These are phyloP conservation scores for Microbotryum lychnidis-dioicae DNA, from an alignment of 1,284 basidiomycete species.

Conservation along the genomic window DNA sequence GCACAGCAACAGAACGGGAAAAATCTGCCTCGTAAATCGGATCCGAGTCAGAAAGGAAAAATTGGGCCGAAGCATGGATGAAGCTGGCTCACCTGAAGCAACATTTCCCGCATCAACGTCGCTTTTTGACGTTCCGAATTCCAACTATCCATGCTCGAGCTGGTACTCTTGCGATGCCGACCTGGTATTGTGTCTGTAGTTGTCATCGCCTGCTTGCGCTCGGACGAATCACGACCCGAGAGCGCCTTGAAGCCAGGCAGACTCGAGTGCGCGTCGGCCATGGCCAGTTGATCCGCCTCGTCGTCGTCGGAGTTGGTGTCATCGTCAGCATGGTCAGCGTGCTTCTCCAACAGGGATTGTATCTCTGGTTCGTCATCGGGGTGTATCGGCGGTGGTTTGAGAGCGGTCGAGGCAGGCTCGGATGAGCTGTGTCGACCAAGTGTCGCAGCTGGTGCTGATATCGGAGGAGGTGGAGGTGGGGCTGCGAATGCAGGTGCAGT, in stretches of 20 bases:
- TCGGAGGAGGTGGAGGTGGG: too few relatives aligned
- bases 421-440: too few relatives aligned
- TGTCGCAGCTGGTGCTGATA: too few relatives aligned
- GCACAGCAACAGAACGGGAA: slow-evolving; percentile 32
- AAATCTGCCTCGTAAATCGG: slow-evolving; percentile 14
- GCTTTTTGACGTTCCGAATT: too few relatives aligned
- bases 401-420: too few relatives aligned
- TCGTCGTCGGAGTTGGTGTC: not conserved
- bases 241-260: not conserved
- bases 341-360: too few relatives aligned
- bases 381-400: too few relatives aligned
- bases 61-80: not conserved
- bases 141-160: not conserved
- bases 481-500: too few relatives aligned
- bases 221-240: not conserved
- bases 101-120: slow-evolving; percentile 19
- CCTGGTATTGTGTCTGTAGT: not conserved
- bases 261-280: not conserved
- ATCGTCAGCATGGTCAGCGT: not conserved
- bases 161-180: not conserved
- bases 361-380: too few relatives aligned
- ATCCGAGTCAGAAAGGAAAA: not conserved
- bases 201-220: not conserved
- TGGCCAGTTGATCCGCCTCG: not conserved
- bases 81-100: slow-evolving; percentile 16